A percentile compares a stretch with the other conserved stretches of the same genome.
phyloP scores from a whole-genome alignment of 257 asterid species.

The Solanum habrochaites region DNA sequence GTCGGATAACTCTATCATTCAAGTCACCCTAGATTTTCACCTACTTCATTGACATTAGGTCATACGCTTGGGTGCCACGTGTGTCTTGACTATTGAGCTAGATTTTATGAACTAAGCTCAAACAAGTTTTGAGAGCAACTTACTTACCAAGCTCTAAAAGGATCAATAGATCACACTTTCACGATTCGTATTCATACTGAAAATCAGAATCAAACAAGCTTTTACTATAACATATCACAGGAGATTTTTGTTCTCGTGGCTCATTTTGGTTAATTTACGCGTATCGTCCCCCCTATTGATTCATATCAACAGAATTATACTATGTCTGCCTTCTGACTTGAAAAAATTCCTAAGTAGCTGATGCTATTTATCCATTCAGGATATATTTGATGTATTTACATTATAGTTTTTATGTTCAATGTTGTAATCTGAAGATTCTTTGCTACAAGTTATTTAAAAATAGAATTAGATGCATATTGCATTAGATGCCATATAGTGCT shows the following conservation, averaged over 20 bases:
- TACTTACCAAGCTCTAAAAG: neutral
- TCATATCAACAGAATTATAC: neutral
- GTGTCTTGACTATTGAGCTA: neutral
- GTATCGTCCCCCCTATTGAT: neutral
- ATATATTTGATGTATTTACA: neutral
- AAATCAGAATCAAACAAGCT: neutral
- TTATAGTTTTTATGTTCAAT: neutral
- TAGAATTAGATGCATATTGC: neutral
- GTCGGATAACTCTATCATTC: neutral
- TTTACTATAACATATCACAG: neutral
- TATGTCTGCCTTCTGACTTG: neutral
- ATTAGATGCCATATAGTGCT: neutral
- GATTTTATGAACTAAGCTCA: neutral
- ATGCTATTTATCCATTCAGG: neutral
- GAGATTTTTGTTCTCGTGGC: neutral
- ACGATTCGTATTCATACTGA: neutral
- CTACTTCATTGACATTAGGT: neutral
- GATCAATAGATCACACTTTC: neutral
- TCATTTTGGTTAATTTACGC: neutral
- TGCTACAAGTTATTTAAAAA: neutral
- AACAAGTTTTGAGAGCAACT: neutral
- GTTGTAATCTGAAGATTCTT: neutral
- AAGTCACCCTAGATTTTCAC: neutral
- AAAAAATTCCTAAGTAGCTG: neutral
- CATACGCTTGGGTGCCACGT: neutral